Base-by-base conservation (phyloP, 495 filamentous ascomycete species). In the Penicillium maclennaniae region DNA sequence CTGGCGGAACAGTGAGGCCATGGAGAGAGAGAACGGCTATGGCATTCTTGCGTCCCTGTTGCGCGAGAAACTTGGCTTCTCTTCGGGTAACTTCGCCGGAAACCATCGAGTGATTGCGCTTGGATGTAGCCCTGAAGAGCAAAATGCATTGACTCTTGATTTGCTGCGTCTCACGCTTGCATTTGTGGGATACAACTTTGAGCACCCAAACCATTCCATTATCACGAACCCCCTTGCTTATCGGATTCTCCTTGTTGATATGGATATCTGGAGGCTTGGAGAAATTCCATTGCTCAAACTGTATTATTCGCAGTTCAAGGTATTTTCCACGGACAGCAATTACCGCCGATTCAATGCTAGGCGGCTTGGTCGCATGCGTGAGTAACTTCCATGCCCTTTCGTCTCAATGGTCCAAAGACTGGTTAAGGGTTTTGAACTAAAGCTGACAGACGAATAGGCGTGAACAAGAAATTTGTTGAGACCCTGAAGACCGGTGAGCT, bases 1-100 rank as follows among this genome's bases (percentile, higher is more conserved):
- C 65, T 98, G 93, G 93, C 83, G 93, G 58, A 97, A 97, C 57
- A 97, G 95, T 60, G 93, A 98, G 69, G 92, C 92, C 44, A 95
- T 98, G 90, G 93, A 98, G 69, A 84, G 84, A 63, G 92, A 95
- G 49, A 95, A 91, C 61, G 93, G 92, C 10, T 98, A 95, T 65
- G 86, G 87, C 14, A 87, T 97, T n/a, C 74, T 97, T 28, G 88
- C 86, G 43, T 79, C 81, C 49, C 67, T 95, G 15, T 67, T 97
- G 9, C 83, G 88, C 21, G 83, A 86, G 25, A 96, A 95, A 65
- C 71, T 96, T 76, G 69, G 75, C 54, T 60, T 74, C 63, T 52
- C 70, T 51, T 23, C 69, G 66, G 53, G 60, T 43, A 58, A 49
- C 48, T 50, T 46, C 17, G 17, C 49, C 14, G 26, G 49, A 17